Evolutionary conservation across 148 eudicot genomes (phyloP), one percentile per base, ranked within the genome.

Genomic region (Arctostaphylos glauca): DNA sequence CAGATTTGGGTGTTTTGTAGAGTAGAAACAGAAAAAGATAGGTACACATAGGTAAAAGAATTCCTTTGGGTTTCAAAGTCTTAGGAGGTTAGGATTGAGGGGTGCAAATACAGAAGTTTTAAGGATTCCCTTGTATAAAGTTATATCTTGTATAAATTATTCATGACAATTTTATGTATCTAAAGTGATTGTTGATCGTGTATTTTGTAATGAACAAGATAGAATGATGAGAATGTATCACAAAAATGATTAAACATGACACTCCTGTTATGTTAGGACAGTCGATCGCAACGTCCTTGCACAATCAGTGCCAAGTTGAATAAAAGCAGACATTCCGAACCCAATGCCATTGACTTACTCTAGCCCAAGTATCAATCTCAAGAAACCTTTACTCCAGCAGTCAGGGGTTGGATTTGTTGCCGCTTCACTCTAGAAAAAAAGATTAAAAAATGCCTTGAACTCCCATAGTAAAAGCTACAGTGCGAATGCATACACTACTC

Each of bases 21-120:
- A 15, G 13, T 31, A 14, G 31, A 68, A 68, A 14, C 7, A 68
- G 10, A 82, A 54, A 1, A 5, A 73, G 55, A 49, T 50, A 66
- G 19, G 47, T 67, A 31, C 23, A 9, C 60, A 66, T 13, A 25
- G 21, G 8, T 25, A 49, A 8, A 12, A 67, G 10, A 7, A n/a
- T 64, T 80, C 46, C 6, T 47, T 4, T 23, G 53, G 43, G 18
- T 67, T 67, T 18, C 31, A 12, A 7, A 31, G 49, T 52, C 54
- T 70, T 38, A 50, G 82, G 59, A n/a, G 43, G 77, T 53, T 73
- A 19, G 77, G 47, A 53, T 67, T 68, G 59, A 53, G 76, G 76
- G 12, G 14, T 5, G 55, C 7, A 70, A 9, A 41, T 31, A 31
- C 18, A 80, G 6, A 19, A 52, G 15, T 64, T 71, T 38, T 50